Evolutionary conservation across 2,329 filamentous ascomycete species (phyloP).

Genomic region (Alternaria burnsii): DNA sequence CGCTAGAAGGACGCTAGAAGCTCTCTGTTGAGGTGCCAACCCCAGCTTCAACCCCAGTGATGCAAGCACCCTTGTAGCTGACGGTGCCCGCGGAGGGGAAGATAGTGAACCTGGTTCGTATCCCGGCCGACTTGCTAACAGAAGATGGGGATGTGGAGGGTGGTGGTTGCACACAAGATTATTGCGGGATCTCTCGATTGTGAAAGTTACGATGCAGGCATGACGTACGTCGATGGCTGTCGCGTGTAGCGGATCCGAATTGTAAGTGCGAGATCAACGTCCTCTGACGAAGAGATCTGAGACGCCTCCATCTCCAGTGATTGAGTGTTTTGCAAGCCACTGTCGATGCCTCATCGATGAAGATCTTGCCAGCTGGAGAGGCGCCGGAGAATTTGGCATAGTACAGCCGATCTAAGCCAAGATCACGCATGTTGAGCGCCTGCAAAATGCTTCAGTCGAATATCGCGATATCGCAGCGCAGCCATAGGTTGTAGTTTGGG

Average conservation of each 20-base stretch:
- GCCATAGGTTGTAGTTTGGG: background rate
- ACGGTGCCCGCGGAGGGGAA: constrained; percentile 3
- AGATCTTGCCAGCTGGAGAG: background rate
- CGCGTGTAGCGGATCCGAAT: background rate
- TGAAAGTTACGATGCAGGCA: background rate
- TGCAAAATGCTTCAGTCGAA: constrained; percentile 3
- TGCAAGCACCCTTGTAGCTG: constrained; percentile 2
- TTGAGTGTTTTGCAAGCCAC: constrained; percentile 6
- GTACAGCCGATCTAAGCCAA: background rate
- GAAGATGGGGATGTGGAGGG: background rate
- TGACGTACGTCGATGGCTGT: background rate
- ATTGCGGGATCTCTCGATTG: background rate
- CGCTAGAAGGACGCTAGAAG: constrained; percentile 37
- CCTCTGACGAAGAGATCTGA: background rate
- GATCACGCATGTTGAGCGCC: constrained; percentile 14
- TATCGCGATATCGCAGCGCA: constrained; percentile 1
- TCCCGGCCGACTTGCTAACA: background rate
- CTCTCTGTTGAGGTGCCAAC: constrained; percentile 20
- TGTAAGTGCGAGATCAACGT: background rate
- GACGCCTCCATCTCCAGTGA: background rate
- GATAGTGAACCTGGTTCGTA: background rate
- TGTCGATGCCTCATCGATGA: background rate
- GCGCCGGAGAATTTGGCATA: background rate
- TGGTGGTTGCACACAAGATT: background rate
- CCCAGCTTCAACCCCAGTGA: constrained; percentile 8